phyloP scores from a whole-genome alignment of 129 eudicot species.

The Chrysanthemum seticuspe region DNA sequence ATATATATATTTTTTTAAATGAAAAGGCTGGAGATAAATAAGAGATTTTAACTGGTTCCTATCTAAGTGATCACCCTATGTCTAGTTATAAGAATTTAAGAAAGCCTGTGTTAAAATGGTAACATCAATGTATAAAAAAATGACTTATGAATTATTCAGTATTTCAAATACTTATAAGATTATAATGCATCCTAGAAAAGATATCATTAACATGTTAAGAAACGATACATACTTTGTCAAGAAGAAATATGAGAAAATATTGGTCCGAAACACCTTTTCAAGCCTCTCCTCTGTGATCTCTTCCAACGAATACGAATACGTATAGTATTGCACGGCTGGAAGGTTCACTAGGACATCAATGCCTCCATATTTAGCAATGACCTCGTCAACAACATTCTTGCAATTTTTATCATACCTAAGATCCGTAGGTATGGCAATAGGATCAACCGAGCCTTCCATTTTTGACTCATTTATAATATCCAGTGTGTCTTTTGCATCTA shows the following conservation, averaged over 20 bases:
- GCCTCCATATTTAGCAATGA: conserved; percentile 45
- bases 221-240: conserved; percentile 39
- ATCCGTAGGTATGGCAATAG: conserved; percentile 53
- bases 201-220: no score
- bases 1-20: no score
- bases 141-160: no score
- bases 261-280: conserved; percentile 72
- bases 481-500: conserved; percentile 62
- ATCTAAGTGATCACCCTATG: no score
- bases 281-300: conserved; percentile 72
- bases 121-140: no score
- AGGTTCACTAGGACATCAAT: conserved; percentile 72
- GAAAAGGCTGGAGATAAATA: no score
- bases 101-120: no score
- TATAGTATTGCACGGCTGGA: conserved; percentile 62
- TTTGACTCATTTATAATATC: conserved; percentile 44
- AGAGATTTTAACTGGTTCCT: no score
- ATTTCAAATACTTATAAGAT: no score
- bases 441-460: conserved; percentile 52
- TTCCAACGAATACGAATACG: conserved; percentile 35
- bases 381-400: conserved; percentile 63
- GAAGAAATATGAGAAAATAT: conserved; percentile 66
- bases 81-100: no score
- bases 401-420: conserved; percentile 67
- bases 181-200: no score